Percentiles rank a stretch among this genome's conserved stretches.
Evolutionary conservation across 306 rosid genomes (phyloP).

Genomic region (Myrica gale): DNA sequence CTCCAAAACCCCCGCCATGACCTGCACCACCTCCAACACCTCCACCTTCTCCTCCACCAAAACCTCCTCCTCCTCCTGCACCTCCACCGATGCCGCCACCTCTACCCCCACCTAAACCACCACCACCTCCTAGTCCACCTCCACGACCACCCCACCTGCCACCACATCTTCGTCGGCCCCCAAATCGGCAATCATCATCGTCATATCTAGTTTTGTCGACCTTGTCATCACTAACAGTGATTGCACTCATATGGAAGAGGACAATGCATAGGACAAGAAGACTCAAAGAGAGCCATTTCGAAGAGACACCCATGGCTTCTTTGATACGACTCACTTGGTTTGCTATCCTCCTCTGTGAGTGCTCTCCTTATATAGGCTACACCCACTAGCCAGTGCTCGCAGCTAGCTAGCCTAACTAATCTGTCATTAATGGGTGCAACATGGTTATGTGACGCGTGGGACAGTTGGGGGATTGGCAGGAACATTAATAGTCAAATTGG

Average conservation of each 20-base stretch:
- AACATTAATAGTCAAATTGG: slow-evolving; percentile 33
- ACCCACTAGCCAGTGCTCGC: slow-evolving; percentile 1
- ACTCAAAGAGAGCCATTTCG: slow-evolving; percentile 46
- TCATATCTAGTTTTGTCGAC: slow-evolving; percentile 45
- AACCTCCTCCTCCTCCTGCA: background rate
- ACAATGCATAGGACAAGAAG: slow-evolving; percentile 52
- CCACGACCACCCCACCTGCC: slow-evolving; percentile 46
- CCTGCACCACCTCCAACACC: background rate
- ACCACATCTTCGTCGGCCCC: slow-evolving; percentile 50
- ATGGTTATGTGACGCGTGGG: slow-evolving; percentile 32
- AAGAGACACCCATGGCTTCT: slow-evolving; percentile 35
- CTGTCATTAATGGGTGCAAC: slow-evolving; percentile 35
- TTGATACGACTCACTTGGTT: too few relatives aligned
- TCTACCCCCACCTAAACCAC: slow-evolving; percentile 16
- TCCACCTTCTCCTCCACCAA: background rate
- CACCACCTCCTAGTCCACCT: background rate
- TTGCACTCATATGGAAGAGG: slow-evolving; percentile 48
- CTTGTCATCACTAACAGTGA: slow-evolving; percentile 48
- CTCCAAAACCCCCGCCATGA: slow-evolving; percentile 25
- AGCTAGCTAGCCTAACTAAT: background rate
- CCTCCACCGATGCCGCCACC: slow-evolving; percentile 18
- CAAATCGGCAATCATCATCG: slow-evolving; percentile 47
- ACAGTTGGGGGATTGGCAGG: slow-evolving; percentile 46
- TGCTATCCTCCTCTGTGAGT: background rate
- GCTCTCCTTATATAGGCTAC: slow-evolving; percentile 45